phyloP scores from a whole-genome alignment of 164 flowering plant species.

The Amborella trichopoda region DNA sequence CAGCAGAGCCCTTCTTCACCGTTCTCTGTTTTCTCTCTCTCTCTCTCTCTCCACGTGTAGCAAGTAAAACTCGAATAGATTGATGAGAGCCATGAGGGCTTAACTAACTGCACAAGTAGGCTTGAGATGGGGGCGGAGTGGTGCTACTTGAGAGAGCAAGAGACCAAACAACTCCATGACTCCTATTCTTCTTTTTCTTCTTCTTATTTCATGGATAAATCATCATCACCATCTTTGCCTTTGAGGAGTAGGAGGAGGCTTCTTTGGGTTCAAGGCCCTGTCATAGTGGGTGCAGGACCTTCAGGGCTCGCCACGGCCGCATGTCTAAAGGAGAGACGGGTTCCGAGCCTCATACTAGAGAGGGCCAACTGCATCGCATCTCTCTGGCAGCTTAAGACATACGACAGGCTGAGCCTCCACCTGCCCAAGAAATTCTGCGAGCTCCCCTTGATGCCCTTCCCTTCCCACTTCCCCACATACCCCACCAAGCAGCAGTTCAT shows the following conservation, averaged over 20 bases:
- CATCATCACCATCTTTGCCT: too few relatives aligned
- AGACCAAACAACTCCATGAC: constrained; percentile 38
- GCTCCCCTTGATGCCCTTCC: constrained; percentile 67
- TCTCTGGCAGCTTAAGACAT: constrained; percentile 64
- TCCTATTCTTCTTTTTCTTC: too few relatives aligned
- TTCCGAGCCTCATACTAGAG: constrained; percentile 51
- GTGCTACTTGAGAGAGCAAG: constrained; percentile 36
- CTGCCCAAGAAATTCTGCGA: constrained; percentile 75
- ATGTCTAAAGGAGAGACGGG: constrained; percentile 37
- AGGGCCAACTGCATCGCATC: constrained; percentile 60
- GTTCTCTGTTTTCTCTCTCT: too few relatives aligned
- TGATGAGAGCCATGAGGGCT: too few relatives aligned
- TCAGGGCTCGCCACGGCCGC: constrained; percentile 78
- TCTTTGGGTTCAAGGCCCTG: constrained; percentile 34
- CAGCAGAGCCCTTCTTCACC: too few relatives aligned
- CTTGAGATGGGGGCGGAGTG: too few relatives aligned
- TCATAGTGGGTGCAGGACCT: constrained; percentile 81
- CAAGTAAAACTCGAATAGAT: too few relatives aligned
- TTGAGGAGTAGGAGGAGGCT: constrained; percentile 3
- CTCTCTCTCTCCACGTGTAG: too few relatives aligned
- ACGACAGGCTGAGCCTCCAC: constrained; percentile 67
- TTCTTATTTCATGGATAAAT: constrained; percentile 3
- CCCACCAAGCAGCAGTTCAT: constrained; percentile 71
- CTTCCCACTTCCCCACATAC: constrained; percentile 42
- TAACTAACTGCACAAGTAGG: too few relatives aligned